A percentile compares a stretch with the other conserved stretches of the same genome.
These are phyloP conservation scores for Fraxinus pennsylvanica DNA, from an alignment of 257 asterid genomes.

Conservation along the genomic window DNA sequence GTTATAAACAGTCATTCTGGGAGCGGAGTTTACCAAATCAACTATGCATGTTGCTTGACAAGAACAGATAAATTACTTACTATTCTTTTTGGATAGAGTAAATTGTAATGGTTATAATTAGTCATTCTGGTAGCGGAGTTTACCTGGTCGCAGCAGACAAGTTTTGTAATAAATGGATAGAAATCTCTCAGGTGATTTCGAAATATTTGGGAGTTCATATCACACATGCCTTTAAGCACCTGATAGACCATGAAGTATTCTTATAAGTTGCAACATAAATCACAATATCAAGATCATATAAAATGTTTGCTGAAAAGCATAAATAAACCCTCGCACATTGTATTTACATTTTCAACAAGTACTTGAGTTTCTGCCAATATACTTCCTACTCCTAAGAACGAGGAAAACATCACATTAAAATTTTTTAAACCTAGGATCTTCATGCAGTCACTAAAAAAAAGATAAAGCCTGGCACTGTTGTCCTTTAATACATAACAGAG, in stretches of 20 bases:
- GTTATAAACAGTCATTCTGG: background rate
- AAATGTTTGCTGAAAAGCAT: background rate
- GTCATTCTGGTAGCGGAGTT: slow-evolving; percentile 22
- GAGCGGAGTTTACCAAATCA: slow-evolving; percentile 62
- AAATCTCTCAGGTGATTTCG: slow-evolving; percentile 77
- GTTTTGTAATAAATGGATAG: slow-evolving; percentile 90
- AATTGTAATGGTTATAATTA: background rate
- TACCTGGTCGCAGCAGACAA: slow-evolving; percentile 97
- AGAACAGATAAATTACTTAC: no score
- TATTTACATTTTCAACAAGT: background rate
- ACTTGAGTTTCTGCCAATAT: background rate
- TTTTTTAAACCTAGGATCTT: background rate
- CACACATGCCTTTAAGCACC: slow-evolving; percentile 89
- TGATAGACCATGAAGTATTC: slow-evolving; percentile 42
- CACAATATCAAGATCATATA: background rate
- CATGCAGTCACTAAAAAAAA: no score
- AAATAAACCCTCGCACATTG: background rate
- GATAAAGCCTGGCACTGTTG: background rate
- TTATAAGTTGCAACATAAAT: slow-evolving; percentile 11
- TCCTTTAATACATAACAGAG: background rate
- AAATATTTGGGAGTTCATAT: slow-evolving; percentile 75
- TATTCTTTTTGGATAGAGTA: no score
- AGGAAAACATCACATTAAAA: background rate
- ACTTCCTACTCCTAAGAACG: background rate
- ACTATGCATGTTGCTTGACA: no score